phyloP scores from a whole-genome alignment of 225 moss, liverwort and hornwort genomes.

The Marchantia polymorpha region DNA sequence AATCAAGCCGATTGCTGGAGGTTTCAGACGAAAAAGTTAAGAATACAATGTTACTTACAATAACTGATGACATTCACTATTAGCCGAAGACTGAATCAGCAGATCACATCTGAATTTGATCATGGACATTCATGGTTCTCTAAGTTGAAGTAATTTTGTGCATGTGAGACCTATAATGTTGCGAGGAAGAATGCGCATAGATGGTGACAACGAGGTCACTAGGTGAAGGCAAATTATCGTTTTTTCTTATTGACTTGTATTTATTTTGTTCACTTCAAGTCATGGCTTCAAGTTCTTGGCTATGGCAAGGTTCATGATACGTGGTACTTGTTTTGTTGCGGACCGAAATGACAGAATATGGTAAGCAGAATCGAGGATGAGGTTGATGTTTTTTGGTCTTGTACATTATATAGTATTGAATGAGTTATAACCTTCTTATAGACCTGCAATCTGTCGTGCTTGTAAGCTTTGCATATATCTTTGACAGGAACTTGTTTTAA shows the following conservation, averaged over 20 bases:
- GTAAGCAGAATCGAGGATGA: slow-evolving; percentile 36
- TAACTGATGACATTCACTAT: no score
- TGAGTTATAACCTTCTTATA: no score
- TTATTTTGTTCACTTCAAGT: slow-evolving; percentile 42
- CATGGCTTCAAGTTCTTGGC: slow-evolving; percentile 88
- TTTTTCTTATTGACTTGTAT: not conserved
- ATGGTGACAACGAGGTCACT: not conserved
- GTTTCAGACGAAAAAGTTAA: slow-evolving; percentile 85
- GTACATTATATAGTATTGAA: no score
- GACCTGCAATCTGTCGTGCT: no score
- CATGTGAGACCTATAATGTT: not conserved
- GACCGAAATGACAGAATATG: slow-evolving; percentile 82
- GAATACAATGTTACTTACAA: not conserved
- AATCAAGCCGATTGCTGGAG: slow-evolving; percentile 37
- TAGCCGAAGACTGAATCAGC: no score
- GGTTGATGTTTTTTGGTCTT: no score
- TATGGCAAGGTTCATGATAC: slow-evolving; percentile 73
- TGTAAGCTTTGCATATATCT: no score
- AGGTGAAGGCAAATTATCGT: not conserved
- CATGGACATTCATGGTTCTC: not conserved
- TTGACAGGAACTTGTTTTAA: no score
- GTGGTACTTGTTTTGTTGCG: slow-evolving; percentile 57
- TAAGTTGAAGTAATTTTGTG: no score
- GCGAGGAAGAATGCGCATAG: not conserved
- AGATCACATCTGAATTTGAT: not conserved